These are phyloP conservation scores for Solanum virginianum DNA, from an alignment of 257 asterid genomes.

Conservation along the genomic window DNA sequence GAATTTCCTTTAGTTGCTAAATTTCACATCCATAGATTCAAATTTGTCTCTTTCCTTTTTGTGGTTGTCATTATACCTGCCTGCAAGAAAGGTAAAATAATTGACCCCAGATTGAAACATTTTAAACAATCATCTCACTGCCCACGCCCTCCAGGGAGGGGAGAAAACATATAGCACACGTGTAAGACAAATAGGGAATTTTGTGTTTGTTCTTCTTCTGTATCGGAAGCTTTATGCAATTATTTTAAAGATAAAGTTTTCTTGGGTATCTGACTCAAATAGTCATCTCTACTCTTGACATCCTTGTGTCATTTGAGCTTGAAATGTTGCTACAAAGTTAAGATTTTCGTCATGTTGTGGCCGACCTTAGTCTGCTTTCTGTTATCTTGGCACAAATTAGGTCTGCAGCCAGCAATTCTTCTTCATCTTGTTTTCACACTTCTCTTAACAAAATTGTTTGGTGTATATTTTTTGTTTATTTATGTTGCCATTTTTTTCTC, in stretches of 20 bases:
- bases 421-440: not conserved
- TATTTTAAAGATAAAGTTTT: not conserved
- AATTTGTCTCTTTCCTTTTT: not conserved
- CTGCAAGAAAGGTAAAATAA: not conserved
- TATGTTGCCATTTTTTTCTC: not conserved
- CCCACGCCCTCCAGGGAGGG: not conserved
- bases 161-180: not conserved
- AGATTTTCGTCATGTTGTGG: not conserved
- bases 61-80: not conserved
- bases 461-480: not conserved
- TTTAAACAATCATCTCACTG: not conserved
- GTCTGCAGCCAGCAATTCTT: not conserved
- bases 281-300: not conserved
- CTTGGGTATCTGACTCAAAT: not conserved
- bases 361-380: not conserved
- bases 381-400: not conserved
- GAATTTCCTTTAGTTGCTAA: slow-evolving; percentile 42
- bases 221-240: not conserved
- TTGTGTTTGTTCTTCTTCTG: not conserved
- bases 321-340: not conserved
- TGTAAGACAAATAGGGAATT: not conserved
- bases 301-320: not conserved
- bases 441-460: not conserved
- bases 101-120: not conserved
- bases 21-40: slow-evolving; percentile 10